Percentiles rank a stretch among this genome's conserved stretches.
Conservation (phyloP, 176 grass and related monocot genomes). For the Miscanthus lutarioriparius region DNA sequence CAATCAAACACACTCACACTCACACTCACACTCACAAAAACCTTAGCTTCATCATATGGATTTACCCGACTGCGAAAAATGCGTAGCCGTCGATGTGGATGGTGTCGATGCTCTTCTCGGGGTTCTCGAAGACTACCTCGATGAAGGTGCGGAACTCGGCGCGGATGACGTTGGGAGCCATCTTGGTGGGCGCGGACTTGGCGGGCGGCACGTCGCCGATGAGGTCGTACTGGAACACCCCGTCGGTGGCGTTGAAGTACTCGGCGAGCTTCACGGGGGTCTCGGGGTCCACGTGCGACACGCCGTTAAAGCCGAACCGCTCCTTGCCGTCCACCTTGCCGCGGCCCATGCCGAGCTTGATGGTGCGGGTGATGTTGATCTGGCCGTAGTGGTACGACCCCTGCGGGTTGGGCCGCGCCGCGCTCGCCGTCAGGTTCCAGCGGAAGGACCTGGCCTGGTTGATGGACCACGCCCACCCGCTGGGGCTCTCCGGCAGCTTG, state of each 20-base stretch:
- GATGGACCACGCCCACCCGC: constrained; percentile 86
- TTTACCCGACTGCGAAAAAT: constrained; percentile 82
- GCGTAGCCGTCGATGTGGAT: constrained; percentile 87
- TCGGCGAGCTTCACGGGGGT: constrained; percentile 93
- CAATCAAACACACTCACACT: too few relatives aligned
- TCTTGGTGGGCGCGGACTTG: neutral
- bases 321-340: constrained; percentile 61
- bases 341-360: constrained; percentile 53
- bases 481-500: constrained; percentile 52
- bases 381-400: constrained; percentile 94
- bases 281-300: constrained; percentile 61
- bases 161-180: constrained; percentile 65
- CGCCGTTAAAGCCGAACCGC: constrained; percentile 75
- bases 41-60: too few relatives aligned
- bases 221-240: constrained; percentile 78
- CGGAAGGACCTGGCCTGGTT: constrained; percentile 90
- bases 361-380: constrained; percentile 94
- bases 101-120: constrained; percentile 73
- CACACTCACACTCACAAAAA: too few relatives aligned
- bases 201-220: constrained; percentile 63
- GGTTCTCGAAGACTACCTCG: constrained; percentile 85
- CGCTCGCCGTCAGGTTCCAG: constrained; percentile 96
- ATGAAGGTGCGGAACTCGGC: constrained; percentile 79
- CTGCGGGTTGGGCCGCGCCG: constrained; percentile 93
- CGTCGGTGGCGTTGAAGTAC: constrained; percentile 72